phyloP scores from a whole-genome alignment of 2,329 filamentous ascomycete species.

The Phialophora chinensis region DNA sequence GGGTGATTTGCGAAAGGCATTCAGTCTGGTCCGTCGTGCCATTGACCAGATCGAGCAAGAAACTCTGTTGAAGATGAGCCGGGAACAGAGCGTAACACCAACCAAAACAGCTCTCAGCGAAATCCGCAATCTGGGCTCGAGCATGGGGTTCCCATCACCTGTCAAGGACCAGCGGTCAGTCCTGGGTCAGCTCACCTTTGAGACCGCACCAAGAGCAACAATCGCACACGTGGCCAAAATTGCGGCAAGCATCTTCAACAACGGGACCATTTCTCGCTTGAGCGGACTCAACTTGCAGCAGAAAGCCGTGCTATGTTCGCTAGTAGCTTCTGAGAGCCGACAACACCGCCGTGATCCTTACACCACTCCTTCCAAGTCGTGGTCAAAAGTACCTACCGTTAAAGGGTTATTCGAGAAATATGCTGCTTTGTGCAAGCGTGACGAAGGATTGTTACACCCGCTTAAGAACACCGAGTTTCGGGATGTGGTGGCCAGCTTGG shows the following conservation, averaged over 20 bases:
- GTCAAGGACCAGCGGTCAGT: constrained; percentile 48
- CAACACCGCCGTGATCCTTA: constrained; percentile 50
- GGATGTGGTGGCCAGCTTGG: constrained; percentile 86
- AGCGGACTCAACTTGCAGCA: constrained; percentile 92
- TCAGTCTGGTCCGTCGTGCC: constrained; percentile 88
- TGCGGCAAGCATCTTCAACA: constrained; percentile 86
- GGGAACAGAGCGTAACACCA: constrained; percentile 64
- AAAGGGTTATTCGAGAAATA: constrained; percentile 87
- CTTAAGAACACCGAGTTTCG: constrained; percentile 91
- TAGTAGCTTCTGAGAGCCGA: constrained; percentile 80
- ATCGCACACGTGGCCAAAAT: constrained; percentile 92
- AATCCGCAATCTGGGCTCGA: constrained; percentile 66
- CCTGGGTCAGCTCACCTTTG: constrained; percentile 68
- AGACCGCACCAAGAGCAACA: constrained; percentile 84
- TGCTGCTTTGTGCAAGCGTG: constrained; percentile 77
- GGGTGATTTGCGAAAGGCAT: constrained; percentile 91
- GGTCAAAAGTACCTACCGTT: constrained; percentile 72
- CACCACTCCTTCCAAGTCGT: constrained; percentile 66
- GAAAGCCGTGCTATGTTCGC: constrained; percentile 88
- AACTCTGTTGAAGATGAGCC: constrained; percentile 69
- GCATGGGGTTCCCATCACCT: constrained; percentile 55
- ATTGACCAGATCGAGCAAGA: constrained; percentile 89
- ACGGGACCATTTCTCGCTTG: constrained; percentile 83
- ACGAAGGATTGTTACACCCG: constrained; percentile 81
- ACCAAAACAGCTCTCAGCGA: constrained; percentile 80